Base-by-base conservation (phyloP, 768 basidiomycete species). In the Hydnum rufescens region DNA sequence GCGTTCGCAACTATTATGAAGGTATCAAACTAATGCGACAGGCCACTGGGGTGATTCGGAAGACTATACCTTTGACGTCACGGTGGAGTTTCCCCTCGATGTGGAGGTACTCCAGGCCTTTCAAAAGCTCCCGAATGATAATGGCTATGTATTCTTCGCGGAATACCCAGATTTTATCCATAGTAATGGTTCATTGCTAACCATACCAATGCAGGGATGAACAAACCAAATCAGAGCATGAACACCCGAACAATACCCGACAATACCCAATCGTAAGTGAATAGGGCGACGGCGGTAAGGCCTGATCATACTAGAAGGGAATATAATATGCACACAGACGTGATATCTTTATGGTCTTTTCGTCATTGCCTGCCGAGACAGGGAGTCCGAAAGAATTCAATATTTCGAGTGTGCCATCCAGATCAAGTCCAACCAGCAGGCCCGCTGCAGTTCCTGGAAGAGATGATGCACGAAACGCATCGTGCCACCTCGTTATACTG, bases 11-110 rank as follows among this genome's bases (percentile, higher is more conserved):
- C 92, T 93, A 59, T 2, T 5, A 13, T 5, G 13, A 30, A 19
- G 22, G 4, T 42, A 4, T 48, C n/a, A 29, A 48, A n/a, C 22
- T 22, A 50, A 6, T 31, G 26, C 55, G 8, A 32, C 16, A 32
- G 2, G 28, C 6, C 3, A 16, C 13, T 3, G 42, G 3, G 29
- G 44, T 47, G 34, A 23, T 5, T 58, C 67, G 53, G n/a, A n/a
- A n/a, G 60, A 97, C 97, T 39, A 93, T 55, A 86, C 92, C 92
- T 74, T 99, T 99, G 63, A 99, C 97, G 66, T 99, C 95, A n/a
- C 95, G 78, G 63, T 99, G 95, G 51, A 99, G 75, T 65, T 97
- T 99, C 19, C 90, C 89, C 65, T 97, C 92, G 5, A 75, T 76
- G 61, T 99, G 95, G 49, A 99, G 75, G 64, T 99, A 99, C 51